These are phyloP conservation scores for Dioszegia aurantiaca DNA, from an alignment of 768 basidiomycete genomes.

Conservation along the genomic window DNA sequence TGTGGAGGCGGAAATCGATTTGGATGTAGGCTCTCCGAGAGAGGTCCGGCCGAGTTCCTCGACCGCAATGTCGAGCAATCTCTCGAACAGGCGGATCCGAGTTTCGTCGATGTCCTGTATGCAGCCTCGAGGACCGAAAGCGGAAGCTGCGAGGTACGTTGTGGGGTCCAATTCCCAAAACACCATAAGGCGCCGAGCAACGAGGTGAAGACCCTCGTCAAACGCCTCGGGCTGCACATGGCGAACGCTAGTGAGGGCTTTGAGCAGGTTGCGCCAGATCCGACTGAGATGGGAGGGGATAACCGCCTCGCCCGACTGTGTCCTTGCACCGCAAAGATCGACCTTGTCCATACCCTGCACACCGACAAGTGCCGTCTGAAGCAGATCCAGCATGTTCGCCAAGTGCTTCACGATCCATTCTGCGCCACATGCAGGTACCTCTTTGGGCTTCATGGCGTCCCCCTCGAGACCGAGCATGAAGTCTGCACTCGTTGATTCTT, in stretches of 20 bases:
- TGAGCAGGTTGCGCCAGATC: conserved; percentile 34
- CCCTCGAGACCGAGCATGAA: conserved; percentile 23
- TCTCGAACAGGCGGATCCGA: conserved; percentile 17
- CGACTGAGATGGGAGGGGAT: conserved; percentile 25
- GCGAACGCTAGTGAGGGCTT: conserved; percentile 21
- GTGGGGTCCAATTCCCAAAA: conserved; percentile 34
- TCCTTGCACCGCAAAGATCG: conserved; percentile 15
- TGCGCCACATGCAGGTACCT: conserved; percentile 41
- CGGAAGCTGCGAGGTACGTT: conserved; percentile 31
- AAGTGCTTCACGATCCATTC: conserved; percentile 31
- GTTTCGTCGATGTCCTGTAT: conserved; percentile 19
- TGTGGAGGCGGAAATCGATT: conserved; percentile 7
- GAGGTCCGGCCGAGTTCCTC: conserved; percentile 23
- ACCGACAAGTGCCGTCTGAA: conserved; percentile 30
- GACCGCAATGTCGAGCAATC: conserved; percentile 20
- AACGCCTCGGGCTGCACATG: conserved; percentile 12
- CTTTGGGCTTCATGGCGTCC: conserved; percentile 26
- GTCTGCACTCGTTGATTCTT: conserved; percentile 21
- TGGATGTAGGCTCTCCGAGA: conserved; percentile 8
- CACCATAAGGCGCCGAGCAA: conserved; percentile 30
- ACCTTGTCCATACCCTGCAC: conserved; percentile 24
- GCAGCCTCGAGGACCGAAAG: conserved; percentile 9
- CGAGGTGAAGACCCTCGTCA: conserved; percentile 20
- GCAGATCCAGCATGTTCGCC: conserved; percentile 24
- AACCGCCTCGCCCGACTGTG: not conserved